phyloP scores from a whole-genome alignment of 2,329 filamentous ascomycete genomes.

The Cercospora sp. region DNA sequence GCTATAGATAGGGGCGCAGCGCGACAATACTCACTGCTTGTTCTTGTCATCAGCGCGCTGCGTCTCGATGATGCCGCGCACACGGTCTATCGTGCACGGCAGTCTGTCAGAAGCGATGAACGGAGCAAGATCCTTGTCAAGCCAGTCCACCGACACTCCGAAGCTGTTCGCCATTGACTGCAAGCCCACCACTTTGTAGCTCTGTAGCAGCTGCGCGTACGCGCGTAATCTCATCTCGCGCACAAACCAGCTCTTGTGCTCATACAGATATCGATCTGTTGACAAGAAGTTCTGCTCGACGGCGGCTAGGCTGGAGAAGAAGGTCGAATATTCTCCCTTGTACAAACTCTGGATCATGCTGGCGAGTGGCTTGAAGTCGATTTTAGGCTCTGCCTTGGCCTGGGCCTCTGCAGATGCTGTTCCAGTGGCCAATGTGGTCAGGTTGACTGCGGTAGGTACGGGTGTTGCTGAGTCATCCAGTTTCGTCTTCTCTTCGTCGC shows the following conservation, averaged over 20 bases:
- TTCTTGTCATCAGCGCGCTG: constrained; percentile 99
- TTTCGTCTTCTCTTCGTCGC: constrained; percentile 69
- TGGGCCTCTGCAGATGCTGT: constrained; percentile 58
- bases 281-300: constrained; percentile 94
- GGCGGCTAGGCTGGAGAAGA: constrained; percentile 84
- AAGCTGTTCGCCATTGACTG: constrained; percentile 97
- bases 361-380: constrained; percentile 87
- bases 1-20: neutral
- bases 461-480: constrained; percentile 36
- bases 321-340: constrained; percentile 87
- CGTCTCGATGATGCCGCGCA: constrained; percentile 95
- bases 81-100: constrained; percentile 94
- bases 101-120: constrained; percentile 96
- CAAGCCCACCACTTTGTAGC: constrained; percentile 94
- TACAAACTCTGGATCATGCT: constrained; percentile 90
- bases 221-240: constrained; percentile 96
- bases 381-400: constrained; percentile 74
- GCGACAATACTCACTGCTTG: constrained; percentile 65
- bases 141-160: constrained; percentile 92
- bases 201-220: constrained; percentile 96
- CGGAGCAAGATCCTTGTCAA: constrained; percentile 92
- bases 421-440: constrained; percentile 73
- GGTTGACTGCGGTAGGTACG: constrained; percentile 74
- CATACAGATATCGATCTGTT: constrained; percentile 90
- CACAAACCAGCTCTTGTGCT: constrained; percentile 97